phyloP scores from a whole-genome alignment of 2,329 filamentous ascomycete species.

The Dothideomycetidae sp. region DNA sequence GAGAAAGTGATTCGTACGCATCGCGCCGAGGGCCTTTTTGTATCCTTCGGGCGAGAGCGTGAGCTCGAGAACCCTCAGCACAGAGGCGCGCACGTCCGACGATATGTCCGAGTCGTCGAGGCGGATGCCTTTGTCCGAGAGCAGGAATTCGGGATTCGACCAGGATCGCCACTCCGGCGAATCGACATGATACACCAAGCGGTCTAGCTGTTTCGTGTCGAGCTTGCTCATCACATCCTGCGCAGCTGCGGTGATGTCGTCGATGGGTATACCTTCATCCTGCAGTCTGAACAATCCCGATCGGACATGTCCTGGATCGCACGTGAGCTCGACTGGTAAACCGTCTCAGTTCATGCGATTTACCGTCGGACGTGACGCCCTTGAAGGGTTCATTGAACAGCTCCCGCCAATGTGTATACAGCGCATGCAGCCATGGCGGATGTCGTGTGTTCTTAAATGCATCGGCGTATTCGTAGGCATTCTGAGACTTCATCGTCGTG shows the following conservation, averaged over 20 bases:
- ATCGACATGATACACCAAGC: conserved; percentile 48
- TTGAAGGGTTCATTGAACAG: conserved; percentile 48
- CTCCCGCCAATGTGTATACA: conserved; percentile 13
- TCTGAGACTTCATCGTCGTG: conserved; percentile 45
- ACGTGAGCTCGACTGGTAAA: too few species aligned
- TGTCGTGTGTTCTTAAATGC: conserved; percentile 14
- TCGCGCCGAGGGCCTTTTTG: conserved; percentile 51
- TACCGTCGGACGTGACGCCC: conserved; percentile 58
- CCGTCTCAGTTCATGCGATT: conserved; percentile 10
- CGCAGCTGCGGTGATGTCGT: conserved; percentile 40
- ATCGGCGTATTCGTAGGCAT: conserved; percentile 45
- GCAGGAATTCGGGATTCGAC: conserved; percentile 60
- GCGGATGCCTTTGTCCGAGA: conserved; percentile 54
- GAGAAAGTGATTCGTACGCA: conserved; percentile 63
- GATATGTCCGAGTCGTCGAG: conserved; percentile 46
- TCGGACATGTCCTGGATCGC: conserved; percentile 15
- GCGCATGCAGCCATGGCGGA: conserved; percentile 17
- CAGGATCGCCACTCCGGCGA: conserved; percentile 57
- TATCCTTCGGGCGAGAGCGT: conserved; percentile 58
- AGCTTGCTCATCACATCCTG: conserved; percentile 34
- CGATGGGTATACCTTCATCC: conserved; percentile 50
- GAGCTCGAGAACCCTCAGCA: conserved; percentile 41
- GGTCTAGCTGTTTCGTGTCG: conserved; percentile 34
- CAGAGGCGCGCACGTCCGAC: conserved; percentile 30
- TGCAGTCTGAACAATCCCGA: conserved; percentile 28